Evolutionary conservation across 495 filamentous ascomycete genomes (phyloP), one percentile per base, ranked within the genome.

Genomic region (Neurospora sp.): DNA sequence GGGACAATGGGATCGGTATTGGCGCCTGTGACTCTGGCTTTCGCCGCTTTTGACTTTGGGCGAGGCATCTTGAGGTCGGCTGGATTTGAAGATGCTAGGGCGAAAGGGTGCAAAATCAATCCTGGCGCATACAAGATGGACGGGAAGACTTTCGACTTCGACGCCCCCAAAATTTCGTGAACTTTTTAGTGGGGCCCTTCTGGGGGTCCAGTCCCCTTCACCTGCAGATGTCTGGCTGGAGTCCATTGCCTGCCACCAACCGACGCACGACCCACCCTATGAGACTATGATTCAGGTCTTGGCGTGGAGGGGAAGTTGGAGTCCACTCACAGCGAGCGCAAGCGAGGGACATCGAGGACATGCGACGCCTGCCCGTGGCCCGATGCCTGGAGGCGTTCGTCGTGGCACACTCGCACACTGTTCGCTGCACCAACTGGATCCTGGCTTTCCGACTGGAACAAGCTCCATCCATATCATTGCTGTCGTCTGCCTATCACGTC

Each of bases 401-500:
- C 71, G 74, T 74, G 70, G 76, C 76, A 76, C 46, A 54, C n/a
- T 23, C 20, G 46, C 20, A 54, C 46, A 54, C 46, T 54, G 46
- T 54, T 54, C 20, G 46, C 46, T 54, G 46, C 46, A 54, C 46
- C 46, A 54, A 54, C 20, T 72, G 75, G 73, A 78, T 73, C 75
- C 77, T 44, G 74, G 71, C 69, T 76, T 35, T 66, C 18, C 54
- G 54, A 62, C 48, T 62, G 48, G 48, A 62, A 62, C 48, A 62
- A 62, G 48, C 48, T 62, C 48, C 48, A 59, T 59, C 48, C 48
- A 62, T 62, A 31, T 62, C 23, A 31, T 62, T 62, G 48, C 48
- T 62, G 18, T 35, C 54, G 69, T 75, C 73, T 78, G 66, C 79
- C 77, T 79, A 79, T 80, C 79, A 80, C 79, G 79, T 80, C 79